Evolutionary conservation across 495 filamentous ascomycete species (phyloP).

Genomic region (Apodospora peruviana): DNA sequence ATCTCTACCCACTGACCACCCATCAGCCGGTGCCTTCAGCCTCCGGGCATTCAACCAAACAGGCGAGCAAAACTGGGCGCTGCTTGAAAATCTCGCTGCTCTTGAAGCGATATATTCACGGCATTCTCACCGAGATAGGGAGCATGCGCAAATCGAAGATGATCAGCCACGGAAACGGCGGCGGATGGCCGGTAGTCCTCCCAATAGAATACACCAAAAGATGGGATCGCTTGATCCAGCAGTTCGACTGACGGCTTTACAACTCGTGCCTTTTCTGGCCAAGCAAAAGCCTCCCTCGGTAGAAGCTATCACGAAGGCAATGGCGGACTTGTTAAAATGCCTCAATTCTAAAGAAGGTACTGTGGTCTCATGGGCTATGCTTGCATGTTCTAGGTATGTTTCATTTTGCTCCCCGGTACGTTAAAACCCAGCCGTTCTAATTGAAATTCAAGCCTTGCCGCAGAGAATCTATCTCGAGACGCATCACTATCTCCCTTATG

Average conservation of each 20-base stretch:
- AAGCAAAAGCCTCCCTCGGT: conserved; percentile 29
- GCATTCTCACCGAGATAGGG: conserved; percentile 17
- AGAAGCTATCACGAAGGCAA: conserved; percentile 33
- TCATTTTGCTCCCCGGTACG: no score
- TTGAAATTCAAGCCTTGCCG: conserved; percentile 2
- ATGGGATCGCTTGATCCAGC: conserved; percentile 49
- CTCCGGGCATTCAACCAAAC: conserved; percentile 41
- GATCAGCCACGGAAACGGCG: conserved; percentile 58
- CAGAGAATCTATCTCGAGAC: conserved; percentile 13
- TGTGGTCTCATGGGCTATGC: conserved; percentile 48
- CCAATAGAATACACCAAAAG: conserved; percentile 59
- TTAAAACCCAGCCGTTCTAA: no score
- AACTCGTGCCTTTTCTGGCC: conserved; percentile 70
- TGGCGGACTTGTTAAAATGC: conserved; percentile 30
- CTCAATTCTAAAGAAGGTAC: conserved; percentile 31
- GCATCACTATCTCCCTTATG: conserved; percentile 41
- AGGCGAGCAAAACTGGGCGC: conserved; percentile 50
- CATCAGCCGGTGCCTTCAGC: conserved; percentile 35
- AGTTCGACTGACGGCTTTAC: conserved; percentile 62
- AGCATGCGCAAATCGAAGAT: conserved; percentile 17
- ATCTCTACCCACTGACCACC: conserved; percentile 25
- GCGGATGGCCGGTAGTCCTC: conserved; percentile 48
- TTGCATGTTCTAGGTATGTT: conserved; percentile 55
- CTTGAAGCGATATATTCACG: conserved; percentile 40
- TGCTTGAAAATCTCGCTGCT: conserved; percentile 44